phyloP scores from a whole-genome alignment of 805 yeast genomes.

The Barnettozyma sp. region DNA sequence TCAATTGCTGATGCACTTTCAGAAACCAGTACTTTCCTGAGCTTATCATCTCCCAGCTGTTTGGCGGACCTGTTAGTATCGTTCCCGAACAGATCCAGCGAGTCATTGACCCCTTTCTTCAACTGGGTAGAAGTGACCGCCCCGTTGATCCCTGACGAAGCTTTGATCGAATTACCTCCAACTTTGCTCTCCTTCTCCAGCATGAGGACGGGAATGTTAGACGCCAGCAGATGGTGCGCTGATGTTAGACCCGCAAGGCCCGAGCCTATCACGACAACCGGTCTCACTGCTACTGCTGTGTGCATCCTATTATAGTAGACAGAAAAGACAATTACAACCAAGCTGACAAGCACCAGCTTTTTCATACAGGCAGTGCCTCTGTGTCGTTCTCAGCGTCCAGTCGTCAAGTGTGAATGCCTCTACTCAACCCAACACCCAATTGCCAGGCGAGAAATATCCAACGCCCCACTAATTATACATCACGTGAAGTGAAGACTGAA shows the following conservation, averaged over 20 bases:
- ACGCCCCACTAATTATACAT: too few relatives aligned
- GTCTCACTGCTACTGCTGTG: constrained; percentile 5
- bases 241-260: constrained; percentile 76
- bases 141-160: constrained; percentile 66
- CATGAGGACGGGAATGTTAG: constrained; percentile 36
- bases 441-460: too few relatives aligned
- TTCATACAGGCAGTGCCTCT: too few relatives aligned
- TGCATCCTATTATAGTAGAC: neutral
- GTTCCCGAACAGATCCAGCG: constrained; percentile 48
- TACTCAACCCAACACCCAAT: too few relatives aligned
- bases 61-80: constrained; percentile 68
- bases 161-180: constrained; percentile 58
- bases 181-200: constrained; percentile 42
- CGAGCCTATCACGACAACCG: constrained; percentile 61
- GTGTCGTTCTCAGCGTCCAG: too few relatives aligned
- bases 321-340: too few relatives aligned
- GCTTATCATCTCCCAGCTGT: constrained; percentile 46
- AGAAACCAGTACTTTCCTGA: constrained; percentile 53
- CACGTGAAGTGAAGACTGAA: too few relatives aligned
- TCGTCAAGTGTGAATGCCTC: too few relatives aligned
- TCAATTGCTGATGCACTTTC: constrained; percentile 62
- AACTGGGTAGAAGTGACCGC: constrained; percentile 59
- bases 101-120: constrained; percentile 42
- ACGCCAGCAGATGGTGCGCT: constrained; percentile 43
- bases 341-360: too few relatives aligned